Conservation (phyloP, 345 rosid species). For the Sonneratia caseolaris region DNA sequence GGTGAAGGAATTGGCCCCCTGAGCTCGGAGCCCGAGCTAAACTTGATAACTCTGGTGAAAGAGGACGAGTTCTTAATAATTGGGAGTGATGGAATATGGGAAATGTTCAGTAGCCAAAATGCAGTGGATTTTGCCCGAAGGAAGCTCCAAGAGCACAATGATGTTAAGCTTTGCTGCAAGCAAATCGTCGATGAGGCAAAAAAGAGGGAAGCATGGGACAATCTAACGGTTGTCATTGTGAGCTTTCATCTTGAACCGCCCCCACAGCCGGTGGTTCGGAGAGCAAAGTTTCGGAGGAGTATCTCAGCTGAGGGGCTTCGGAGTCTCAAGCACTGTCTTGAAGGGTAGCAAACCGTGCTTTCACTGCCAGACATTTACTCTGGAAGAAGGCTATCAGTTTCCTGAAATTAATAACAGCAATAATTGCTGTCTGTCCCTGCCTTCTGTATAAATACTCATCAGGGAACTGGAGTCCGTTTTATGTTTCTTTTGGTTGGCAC, state of each 20-base stretch:
- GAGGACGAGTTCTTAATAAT: constrained; percentile 82
- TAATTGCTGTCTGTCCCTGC: background rate
- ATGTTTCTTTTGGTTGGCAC: background rate
- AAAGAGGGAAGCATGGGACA: constrained; percentile 50
- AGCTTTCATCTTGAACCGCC: constrained; percentile 61
- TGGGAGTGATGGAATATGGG: constrained; percentile 86
- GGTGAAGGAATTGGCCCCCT: constrained; percentile 41
- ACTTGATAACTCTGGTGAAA: constrained; percentile 35
- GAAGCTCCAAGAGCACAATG: constrained; percentile 66
- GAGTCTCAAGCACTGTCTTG: constrained; percentile 25
- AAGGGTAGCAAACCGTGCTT: constrained; percentile 15
- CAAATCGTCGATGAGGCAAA: constrained; percentile 69
- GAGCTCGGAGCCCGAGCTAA: constrained; percentile 80
- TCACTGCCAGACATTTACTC: background rate
- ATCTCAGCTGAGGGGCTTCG: constrained; percentile 64
- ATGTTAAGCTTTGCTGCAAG: constrained; percentile 56
- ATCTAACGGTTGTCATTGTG: constrained; percentile 64
- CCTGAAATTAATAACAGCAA: constrained; percentile 10
- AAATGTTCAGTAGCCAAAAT: constrained; percentile 64
- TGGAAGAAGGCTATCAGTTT: background rate
- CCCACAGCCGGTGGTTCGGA: constrained; percentile 30
- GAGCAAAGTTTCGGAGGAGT: constrained; percentile 41
- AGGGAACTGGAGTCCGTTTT: background rate
- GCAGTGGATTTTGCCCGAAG: constrained; percentile 65
- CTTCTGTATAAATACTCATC: constrained; percentile 19